Percentiles rank a stretch among this genome's conserved stretches.
These are phyloP conservation scores for Hirsutella thompsonii DNA, from an alignment of 2,329 filamentous ascomycete genomes.

Conservation along the genomic window DNA sequence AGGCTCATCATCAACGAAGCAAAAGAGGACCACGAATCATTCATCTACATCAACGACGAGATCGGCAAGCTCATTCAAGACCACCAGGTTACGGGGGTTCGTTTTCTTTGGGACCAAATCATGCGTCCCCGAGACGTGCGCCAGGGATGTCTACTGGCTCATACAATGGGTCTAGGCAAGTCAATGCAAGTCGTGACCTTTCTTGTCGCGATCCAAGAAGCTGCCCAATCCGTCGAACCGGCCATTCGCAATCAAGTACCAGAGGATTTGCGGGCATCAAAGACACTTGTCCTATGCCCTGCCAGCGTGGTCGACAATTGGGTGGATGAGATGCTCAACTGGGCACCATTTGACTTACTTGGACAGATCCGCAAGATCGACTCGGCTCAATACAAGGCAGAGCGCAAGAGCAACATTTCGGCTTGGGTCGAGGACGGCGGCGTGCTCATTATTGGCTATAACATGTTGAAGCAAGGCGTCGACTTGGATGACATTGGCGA, in stretches of 20 bases:
- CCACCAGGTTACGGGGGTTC: constrained; percentile 71
- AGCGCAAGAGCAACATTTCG: constrained; percentile 33
- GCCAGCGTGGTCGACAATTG: constrained; percentile 68
- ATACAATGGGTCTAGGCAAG: constrained; percentile 88
- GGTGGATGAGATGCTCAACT: constrained; percentile 61
- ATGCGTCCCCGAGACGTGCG: constrained; percentile 43
- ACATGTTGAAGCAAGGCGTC: constrained; percentile 42
- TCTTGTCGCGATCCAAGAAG: constrained; percentile 60
- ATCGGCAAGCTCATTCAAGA: constrained; percentile 58
- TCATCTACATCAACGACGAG: constrained; percentile 50
- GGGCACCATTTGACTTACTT: constrained; percentile 46
- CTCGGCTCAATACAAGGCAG: constrained; percentile 15
- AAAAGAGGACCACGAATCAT: constrained; percentile 44
- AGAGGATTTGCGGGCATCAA: constrained; percentile 42
- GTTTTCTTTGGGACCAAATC: constrained; percentile 82
- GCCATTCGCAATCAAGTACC: constrained; percentile 56
- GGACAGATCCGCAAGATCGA: constrained; percentile 46
- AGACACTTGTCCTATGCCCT: constrained; percentile 64
- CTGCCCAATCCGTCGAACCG: constrained; percentile 44
- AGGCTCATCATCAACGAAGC: constrained; percentile 54
- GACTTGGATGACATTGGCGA: constrained; percentile 16
- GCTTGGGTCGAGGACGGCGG: constrained; percentile 56
- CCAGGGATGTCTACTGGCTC: constrained; percentile 71
- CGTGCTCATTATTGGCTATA: constrained; percentile 65
- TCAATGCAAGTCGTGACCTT: constrained; percentile 84